Evolutionary conservation across 2,329 filamentous ascomycete species (phyloP).

Genomic region (Sporothrix dimorphospora): DNA sequence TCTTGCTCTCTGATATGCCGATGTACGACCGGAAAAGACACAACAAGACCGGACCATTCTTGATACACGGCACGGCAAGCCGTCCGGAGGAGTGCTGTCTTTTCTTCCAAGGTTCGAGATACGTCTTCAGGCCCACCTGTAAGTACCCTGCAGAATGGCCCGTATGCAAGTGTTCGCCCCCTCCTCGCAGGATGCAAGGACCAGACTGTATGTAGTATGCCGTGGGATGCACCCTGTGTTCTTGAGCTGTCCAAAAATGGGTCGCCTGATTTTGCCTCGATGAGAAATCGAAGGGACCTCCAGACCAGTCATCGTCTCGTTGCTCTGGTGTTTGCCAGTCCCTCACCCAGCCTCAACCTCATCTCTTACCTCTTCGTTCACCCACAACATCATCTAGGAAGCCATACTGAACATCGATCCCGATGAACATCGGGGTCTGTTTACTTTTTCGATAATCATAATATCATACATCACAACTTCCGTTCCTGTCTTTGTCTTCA

Average conservation of each 20-base stretch:
- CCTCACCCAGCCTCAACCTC: not conserved
- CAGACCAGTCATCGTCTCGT: not conserved
- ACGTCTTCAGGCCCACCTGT: no score
- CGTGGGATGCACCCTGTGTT: not conserved
- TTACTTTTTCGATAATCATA: not conserved
- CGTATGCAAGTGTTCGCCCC: not conserved
- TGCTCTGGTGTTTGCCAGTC: not conserved
- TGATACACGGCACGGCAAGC: not conserved
- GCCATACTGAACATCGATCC: not conserved
- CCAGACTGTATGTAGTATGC: not conserved
- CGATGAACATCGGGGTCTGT: not conserved
- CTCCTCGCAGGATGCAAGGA: slow-evolving; percentile 5
- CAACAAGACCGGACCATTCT: not conserved
- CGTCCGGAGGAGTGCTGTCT: not conserved
- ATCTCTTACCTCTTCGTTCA: not conserved
- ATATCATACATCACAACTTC: not conserved
- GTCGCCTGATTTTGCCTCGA: not conserved
- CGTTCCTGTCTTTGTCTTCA: not conserved
- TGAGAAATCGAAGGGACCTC: not conserved
- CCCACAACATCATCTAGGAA: not conserved
- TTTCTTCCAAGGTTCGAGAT: not conserved
- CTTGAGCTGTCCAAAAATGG: not conserved
- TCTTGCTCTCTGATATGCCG: not conserved
- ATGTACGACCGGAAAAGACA: not conserved
- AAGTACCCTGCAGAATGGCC: not conserved